phyloP scores from a whole-genome alignment of 2,329 filamentous ascomycete genomes.

The Botrytis squamosa region DNA sequence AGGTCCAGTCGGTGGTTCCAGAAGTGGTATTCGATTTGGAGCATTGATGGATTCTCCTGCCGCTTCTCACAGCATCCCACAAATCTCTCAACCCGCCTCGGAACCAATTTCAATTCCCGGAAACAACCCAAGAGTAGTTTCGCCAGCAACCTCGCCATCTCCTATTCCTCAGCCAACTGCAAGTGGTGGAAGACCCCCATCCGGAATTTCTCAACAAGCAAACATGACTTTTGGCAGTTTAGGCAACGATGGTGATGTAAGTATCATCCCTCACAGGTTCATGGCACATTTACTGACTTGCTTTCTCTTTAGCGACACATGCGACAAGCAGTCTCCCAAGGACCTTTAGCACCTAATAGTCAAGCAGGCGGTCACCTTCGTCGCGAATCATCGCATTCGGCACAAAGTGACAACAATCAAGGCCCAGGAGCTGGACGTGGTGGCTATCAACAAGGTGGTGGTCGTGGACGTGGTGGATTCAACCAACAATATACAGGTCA shows the following conservation, averaged over 20 bases:
- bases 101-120: conserved; percentile 61
- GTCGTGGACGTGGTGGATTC: conserved; percentile 58
- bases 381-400: conserved; percentile 81
- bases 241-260: conserved; percentile 76
- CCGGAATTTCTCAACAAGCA: conserved; percentile 67
- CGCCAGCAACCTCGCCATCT: conserved; percentile 84
- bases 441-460: conserved; percentile 53
- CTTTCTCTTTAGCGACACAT: conserved; percentile 58
- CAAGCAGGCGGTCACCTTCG: conserved; percentile 73
- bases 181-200: conserved; percentile 71
- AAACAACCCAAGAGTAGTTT: conserved; percentile 70
- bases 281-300: conserved; percentile 31
- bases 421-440: conserved; percentile 50
- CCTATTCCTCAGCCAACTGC: conserved; percentile 87
- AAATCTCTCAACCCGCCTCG: conserved; percentile 47
- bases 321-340: conserved; percentile 63
- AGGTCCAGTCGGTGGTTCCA: conserved; percentile 59
- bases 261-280: conserved; percentile 43
- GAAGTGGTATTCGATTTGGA: conserved; percentile 76
- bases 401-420: conserved; percentile 69
- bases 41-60: conserved; percentile 68
- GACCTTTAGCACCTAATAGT: conserved; percentile 57
- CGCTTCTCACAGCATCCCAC: conserved; percentile 65
- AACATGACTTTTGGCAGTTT: conserved; percentile 81
- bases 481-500: conserved; percentile 51